A percentile compares a stretch with the other conserved stretches of the same genome.
These are phyloP conservation scores for Helianthus tuberosus DNA, from an alignment of 129 eudicot genomes.

Conservation along the genomic window DNA sequence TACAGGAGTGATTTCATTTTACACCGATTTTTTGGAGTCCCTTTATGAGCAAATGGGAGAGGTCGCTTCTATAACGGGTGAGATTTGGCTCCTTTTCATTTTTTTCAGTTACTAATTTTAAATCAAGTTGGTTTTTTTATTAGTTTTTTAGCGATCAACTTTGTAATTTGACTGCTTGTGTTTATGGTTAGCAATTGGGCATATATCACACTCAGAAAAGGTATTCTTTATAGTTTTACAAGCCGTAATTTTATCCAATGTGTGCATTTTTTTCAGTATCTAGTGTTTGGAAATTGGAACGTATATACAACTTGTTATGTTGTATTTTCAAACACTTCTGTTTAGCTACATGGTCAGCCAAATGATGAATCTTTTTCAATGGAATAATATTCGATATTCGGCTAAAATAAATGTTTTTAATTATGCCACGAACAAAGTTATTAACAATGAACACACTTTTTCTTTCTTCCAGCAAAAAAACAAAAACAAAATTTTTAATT, in stretches of 20 bases:
- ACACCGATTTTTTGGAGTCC: slow-evolving; percentile 85
- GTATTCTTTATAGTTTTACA: slow-evolving; percentile 34
- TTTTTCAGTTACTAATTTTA: not conserved
- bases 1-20: slow-evolving; percentile 82
- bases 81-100: slow-evolving; percentile 20
- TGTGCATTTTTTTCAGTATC: not conserved
- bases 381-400: not conserved
- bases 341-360: not conserved
- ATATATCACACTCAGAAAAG: slow-evolving; percentile 77
- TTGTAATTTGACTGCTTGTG: slow-evolving; percentile 27
- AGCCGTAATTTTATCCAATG: not conserved
- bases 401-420: not conserved
- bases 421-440: slow-evolving; percentile 11
- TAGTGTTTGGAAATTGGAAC: not conserved
- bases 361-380: not conserved
- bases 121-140: not conserved
- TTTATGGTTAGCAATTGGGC: slow-evolving; percentile 75
- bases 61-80: slow-evolving; percentile 87
- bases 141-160: not conserved
- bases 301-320: slow-evolving; percentile 8
- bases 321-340: not conserved
- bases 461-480: not conserved
- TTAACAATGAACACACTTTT: slow-evolving; percentile 11
- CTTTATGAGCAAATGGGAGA: slow-evolving; percentile 77
- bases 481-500: not conserved